Conservation (phyloP, 352 stramenopile species). For the Pythium graminicola region DNA sequence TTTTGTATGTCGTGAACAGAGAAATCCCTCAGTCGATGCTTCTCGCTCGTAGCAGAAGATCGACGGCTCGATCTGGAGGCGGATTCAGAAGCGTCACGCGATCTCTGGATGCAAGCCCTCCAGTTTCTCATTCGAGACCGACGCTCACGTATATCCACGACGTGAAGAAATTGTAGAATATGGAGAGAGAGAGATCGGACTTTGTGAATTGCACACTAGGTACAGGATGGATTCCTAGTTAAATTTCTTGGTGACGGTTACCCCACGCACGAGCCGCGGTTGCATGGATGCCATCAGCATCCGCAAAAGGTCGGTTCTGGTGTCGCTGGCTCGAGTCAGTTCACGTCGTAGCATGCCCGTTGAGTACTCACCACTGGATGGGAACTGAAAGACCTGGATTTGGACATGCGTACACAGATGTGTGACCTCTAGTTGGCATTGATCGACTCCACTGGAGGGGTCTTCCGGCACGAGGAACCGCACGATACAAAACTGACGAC, state of each 20-base stretch:
- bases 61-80: conserved; percentile 61
- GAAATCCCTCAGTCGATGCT: conserved; percentile 56
- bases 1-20: conserved; percentile 28
- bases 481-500: background rate
- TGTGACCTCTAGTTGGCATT: conserved; percentile 3
- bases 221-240: background rate
- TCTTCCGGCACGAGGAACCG: background rate
- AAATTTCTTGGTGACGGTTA: background rate
- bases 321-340: background rate
- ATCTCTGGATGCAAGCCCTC: conserved; percentile 55
- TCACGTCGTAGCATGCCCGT: background rate
- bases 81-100: conserved; percentile 54
- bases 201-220: background rate
- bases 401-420: background rate
- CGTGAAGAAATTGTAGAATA: background rate
- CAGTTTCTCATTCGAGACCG: conserved; percentile 31
- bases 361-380: background rate
- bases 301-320: background rate
- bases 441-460: background rate
- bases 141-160: background rate
- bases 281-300: background rate
- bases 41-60: conserved; percentile 61
- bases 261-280: background rate
- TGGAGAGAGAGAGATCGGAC: background rate
- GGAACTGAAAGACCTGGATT: background rate